phyloP scores from a whole-genome alignment of 306 rosid genomes.

The Inga oerstediana region DNA sequence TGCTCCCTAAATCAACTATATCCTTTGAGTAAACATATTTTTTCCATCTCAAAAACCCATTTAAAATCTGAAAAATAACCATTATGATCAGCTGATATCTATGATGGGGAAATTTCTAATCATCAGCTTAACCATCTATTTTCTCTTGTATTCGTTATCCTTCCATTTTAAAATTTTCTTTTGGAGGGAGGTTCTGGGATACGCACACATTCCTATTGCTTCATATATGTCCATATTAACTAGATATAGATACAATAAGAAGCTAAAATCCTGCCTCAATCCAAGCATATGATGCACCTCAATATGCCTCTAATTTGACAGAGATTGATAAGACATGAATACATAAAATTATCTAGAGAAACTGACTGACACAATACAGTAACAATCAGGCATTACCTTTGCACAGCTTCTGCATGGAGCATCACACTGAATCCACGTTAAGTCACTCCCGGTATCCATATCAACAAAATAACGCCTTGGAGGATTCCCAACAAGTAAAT shows the following conservation, averaged over 20 bases:
- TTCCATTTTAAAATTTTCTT: not conserved
- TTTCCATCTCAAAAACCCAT: slow-evolving; percentile 18
- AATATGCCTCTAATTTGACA: not conserved
- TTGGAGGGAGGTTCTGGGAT: not conserved
- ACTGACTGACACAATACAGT: not conserved
- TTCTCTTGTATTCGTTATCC: not conserved
- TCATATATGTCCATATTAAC: not conserved
- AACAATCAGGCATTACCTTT: slow-evolving; percentile 52
- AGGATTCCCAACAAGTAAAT: slow-evolving; percentile 68
- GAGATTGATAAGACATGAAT: not conserved
- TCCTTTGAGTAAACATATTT: slow-evolving; percentile 32
- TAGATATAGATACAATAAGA: not conserved
- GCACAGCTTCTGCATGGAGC: slow-evolving; percentile 88
- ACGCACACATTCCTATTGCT: not conserved
- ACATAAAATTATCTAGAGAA: slow-evolving; percentile 11
- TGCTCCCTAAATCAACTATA: slow-evolving; percentile 66
- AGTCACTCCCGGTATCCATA: slow-evolving; percentile 87
- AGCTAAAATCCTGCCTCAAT: not conserved
- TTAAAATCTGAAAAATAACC: slow-evolving; percentile 20
- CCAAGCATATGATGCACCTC: slow-evolving; percentile 13
- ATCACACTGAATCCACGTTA: slow-evolving; percentile 88
- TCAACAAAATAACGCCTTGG: slow-evolving; percentile 77
- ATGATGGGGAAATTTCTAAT: slow-evolving; percentile 12
- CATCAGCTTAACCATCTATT: not conserved
- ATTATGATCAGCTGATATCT: not conserved